phyloP scores from a whole-genome alignment of 2,329 filamentous ascomycete genomes.

The Ceratocystis albifundus region DNA sequence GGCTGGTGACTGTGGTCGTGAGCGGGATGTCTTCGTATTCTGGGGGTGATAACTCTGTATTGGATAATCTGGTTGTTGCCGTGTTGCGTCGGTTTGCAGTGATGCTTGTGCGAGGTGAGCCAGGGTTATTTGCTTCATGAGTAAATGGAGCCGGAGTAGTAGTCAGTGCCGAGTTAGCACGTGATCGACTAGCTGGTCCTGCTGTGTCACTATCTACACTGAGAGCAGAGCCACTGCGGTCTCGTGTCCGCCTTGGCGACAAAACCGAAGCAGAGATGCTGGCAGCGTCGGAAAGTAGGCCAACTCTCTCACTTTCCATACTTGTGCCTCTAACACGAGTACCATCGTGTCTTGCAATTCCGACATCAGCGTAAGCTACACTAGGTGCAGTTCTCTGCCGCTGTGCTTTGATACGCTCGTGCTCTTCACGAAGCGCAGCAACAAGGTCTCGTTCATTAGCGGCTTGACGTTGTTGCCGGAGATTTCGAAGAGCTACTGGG shows the following conservation, averaged over 20 bases:
- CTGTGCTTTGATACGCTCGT: constrained; percentile 45
- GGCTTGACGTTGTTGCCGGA: constrained; percentile 47
- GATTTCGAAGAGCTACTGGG: constrained; percentile 51
- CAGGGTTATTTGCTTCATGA: neutral
- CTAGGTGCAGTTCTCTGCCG: constrained; percentile 57
- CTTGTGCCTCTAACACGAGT: constrained; percentile 63
- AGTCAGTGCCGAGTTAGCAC: constrained; percentile 26
- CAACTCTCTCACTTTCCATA: constrained; percentile 58
- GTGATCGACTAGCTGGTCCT: constrained; percentile 32
- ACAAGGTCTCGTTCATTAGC: constrained; percentile 41
- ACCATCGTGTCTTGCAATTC: constrained; percentile 65
- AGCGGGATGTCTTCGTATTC: constrained; percentile 24
- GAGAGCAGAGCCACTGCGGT: constrained; percentile 44
- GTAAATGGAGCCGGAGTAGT: constrained; percentile 26
- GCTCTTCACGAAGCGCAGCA: constrained; percentile 46
- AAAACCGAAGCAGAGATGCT: constrained; percentile 41
- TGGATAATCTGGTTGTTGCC: constrained; percentile 12
- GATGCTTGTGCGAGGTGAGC: constrained; percentile 16
- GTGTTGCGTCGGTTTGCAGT: constrained; percentile 15
- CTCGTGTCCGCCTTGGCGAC: constrained; percentile 32
- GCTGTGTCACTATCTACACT: constrained; percentile 39
- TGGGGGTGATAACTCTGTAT: constrained; percentile 8
- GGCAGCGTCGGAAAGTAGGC: constrained; percentile 60
- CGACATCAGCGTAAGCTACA: constrained; percentile 65
- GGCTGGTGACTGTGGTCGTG: constrained; percentile 23